These are phyloP conservation scores for Sporopachydermia lactativora DNA, from an alignment of 805 yeast species.

Conservation along the genomic window DNA sequence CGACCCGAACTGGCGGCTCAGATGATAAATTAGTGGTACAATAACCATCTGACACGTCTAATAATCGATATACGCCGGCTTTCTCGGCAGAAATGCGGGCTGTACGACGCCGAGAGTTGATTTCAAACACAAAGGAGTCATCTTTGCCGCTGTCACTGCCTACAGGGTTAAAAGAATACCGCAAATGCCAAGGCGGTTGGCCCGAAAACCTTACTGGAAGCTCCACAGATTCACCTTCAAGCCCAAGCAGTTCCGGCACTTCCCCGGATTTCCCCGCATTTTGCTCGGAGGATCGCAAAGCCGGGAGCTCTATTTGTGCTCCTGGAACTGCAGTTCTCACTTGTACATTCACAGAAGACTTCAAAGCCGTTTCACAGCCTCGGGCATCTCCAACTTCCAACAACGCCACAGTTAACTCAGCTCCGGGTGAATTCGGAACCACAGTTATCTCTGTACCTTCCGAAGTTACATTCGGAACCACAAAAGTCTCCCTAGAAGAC, in stretches of 20 bases:
- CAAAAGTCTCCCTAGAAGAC: slow-evolving; percentile 27
- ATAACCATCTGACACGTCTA: slow-evolving; percentile 32
- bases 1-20: slow-evolving; percentile 23
- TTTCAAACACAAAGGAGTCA: slow-evolving; percentile 5
- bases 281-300: too few species aligned
- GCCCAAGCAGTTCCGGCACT: slow-evolving; percentile 19
- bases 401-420: slow-evolving; percentile 53
- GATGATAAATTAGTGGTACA: slow-evolving; percentile 21
- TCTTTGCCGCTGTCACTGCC: neutral
- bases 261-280: too few species aligned
- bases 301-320: slow-evolving; percentile 35
- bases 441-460: neutral
- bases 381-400: slow-evolving; percentile 60
- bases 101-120: slow-evolving; percentile 9
- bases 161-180: slow-evolving; percentile 10
- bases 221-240: slow-evolving; percentile 41
- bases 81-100: slow-evolving; percentile 22
- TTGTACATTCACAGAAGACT: slow-evolving; percentile 16
- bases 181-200: slow-evolving; percentile 33
- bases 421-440: slow-evolving; percentile 36
- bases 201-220: slow-evolving; percentile 53
- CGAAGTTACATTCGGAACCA: neutral
- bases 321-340: slow-evolving; percentile 29
- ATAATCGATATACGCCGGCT: slow-evolving; percentile 34
- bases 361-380: slow-evolving; percentile 61